phyloP scores from a whole-genome alignment of 2,329 filamentous ascomycete genomes.

The Tolypocladium endophyticum region DNA sequence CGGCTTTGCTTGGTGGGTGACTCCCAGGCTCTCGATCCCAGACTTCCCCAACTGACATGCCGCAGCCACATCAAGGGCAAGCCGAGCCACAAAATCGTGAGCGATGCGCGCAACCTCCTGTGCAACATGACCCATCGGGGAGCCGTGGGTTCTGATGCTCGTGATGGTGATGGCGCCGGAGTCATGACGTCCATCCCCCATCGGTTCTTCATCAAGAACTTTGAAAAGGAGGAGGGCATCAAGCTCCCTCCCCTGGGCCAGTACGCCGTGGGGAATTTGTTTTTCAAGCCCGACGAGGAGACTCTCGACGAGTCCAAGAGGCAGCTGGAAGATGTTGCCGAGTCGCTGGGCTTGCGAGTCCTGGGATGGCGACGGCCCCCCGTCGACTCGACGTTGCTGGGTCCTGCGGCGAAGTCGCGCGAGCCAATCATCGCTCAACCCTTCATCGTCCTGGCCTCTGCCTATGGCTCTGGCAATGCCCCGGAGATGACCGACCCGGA shows the following conservation, averaged over 20 bases:
- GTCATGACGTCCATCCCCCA: conserved; percentile 99
- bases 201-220: conserved; percentile 98
- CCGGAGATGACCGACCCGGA: conserved; percentile 70
- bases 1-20: conserved; percentile 83
- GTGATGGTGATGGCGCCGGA: conserved; percentile 96
- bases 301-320: conserved; percentile 81
- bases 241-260: conserved; percentile 81
- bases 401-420: conserved; percentile 83
- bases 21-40: not conserved
- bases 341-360: conserved; percentile 76
- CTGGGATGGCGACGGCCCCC: conserved; percentile 95
- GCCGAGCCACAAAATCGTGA: conserved; percentile 95
- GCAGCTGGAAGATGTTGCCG: conserved; percentile 89
- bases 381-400: conserved; percentile 83
- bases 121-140: conserved; percentile 99
- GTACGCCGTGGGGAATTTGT: conserved; percentile 94
- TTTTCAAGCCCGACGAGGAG: conserved; percentile 95
- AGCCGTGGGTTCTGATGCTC: conserved; percentile 92
- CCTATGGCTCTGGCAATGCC: conserved; percentile 71
- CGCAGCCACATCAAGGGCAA: conserved; percentile 91
- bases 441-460: conserved; percentile 78
- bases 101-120: conserved; percentile 77
- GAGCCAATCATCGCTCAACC: conserved; percentile 94
- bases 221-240: conserved; percentile 80
- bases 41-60: conserved; percentile 9